Evolutionary conservation across 2,329 filamentous ascomycete genomes (phyloP), one percentile per base, ranked within the genome.

Genomic region (Parafenestella ontariensis): DNA sequence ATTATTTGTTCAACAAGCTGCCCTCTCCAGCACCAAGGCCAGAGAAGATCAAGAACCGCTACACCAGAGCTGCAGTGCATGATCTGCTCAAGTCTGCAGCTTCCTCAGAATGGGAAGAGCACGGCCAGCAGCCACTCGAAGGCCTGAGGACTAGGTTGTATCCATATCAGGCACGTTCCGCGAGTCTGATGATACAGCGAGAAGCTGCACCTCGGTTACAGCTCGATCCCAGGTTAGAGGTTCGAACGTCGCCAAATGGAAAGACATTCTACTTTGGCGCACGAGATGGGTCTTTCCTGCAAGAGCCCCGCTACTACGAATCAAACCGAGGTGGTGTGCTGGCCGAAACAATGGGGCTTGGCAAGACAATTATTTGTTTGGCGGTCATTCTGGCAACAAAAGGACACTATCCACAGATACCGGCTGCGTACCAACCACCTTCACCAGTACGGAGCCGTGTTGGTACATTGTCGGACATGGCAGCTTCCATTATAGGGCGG

Each of bases 341-440:
- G 13, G 89, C 90, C 0, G 91, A 95, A 69, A 88, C 90, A 59
- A 93, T 93, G 90, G 83, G 83, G 26, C 78, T 80, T 42, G 93
- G 94, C 0, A 98, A 97, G 78, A 97, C 94, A 0, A 77, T 97
- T 23, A 96, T 97, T 10, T 94, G 90, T 59, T 77, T 98, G 2
- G 73, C 81, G 5, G 66, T 82, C n/a, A 78, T 97, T 34, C 79
- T 96, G 23, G 88, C 91, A 2, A 96, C 91, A 0, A 87, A 85
- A 64, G 81, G 87, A 28, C 84, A 93, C 57, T 83, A 87, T 10
- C 85, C 91, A 5, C 77, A 81, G 17, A 83, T 89, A 3, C 89
- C 93, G 1, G 82, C 87, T 3, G 72, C 88, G 48, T 85, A 89
- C 67, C 77, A 82, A 45, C 62, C 76, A 36, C 52, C 78, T 69